phyloP scores from a whole-genome alignment of 192 early-diverging fungal genomes.

The Globomyces pollinis-pini region DNA sequence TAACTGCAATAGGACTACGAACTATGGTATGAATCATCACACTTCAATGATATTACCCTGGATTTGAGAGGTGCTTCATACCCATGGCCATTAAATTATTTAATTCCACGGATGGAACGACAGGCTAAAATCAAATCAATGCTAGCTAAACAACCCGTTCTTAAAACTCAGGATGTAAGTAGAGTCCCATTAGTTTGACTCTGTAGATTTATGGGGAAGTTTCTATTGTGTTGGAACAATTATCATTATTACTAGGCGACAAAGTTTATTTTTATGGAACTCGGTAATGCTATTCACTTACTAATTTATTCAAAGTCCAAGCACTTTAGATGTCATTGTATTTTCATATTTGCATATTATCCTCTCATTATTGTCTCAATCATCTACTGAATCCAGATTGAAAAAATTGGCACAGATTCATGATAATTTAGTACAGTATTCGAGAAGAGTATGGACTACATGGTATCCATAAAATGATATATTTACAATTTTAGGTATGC shows the following conservation, averaged over 20 bases:
- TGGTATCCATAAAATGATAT: constrained; percentile 4
- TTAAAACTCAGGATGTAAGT: neutral
- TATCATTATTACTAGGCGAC: constrained; percentile 1
- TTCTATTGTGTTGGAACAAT: neutral
- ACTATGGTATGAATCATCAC: constrained; percentile 4
- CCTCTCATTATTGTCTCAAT: neutral
- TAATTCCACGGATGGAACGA: neutral
- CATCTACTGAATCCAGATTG: neutral
- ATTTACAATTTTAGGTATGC: too few relatives aligned
- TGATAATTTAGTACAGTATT: neutral
- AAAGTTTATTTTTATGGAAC: neutral
- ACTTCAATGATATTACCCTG: neutral
- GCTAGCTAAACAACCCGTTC: neutral
- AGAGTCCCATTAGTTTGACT: too few relatives aligned
- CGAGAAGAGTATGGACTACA: neutral
- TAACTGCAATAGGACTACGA: too few relatives aligned
- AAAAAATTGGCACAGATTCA: neutral
- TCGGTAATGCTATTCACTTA: too few relatives aligned
- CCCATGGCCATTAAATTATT: neutral
- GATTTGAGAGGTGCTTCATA: neutral
- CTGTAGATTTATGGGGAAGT: constrained; percentile 1
- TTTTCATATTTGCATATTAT: constrained; percentile 2
- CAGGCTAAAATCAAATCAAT: neutral
- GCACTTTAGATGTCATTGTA: neutral
- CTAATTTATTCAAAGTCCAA: neutral